Evolutionary conservation across 805 yeast species (phyloP).

Genomic region (Yarrowia sp.): DNA sequence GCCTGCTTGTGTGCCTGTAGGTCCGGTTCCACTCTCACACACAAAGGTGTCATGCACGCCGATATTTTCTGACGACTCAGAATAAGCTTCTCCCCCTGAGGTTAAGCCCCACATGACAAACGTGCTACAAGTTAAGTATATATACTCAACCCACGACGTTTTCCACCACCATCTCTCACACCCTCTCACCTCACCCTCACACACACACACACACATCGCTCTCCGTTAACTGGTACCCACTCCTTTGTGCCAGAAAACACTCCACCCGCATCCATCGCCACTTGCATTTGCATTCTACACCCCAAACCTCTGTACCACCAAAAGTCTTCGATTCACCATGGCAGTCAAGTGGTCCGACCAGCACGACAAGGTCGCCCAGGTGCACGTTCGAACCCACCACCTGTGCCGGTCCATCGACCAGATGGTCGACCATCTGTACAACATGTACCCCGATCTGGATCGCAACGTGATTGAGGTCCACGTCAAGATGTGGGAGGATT

Average conservation of each 20-base stretch:
- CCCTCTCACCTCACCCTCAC: neutral
- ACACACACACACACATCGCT: neutral
- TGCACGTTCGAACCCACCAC: slow-evolving; percentile 30
- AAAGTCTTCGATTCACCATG: neutral
- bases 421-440: slow-evolving; percentile 37
- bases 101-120: slow-evolving; percentile 35
- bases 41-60: slow-evolving; percentile 3
- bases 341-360: slow-evolving; percentile 33
- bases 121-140: neutral
- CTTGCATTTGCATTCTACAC: neutral
- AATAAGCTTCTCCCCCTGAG: slow-evolving; percentile 31
- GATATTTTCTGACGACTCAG: neutral
- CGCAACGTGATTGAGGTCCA: slow-evolving; percentile 32
- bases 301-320: too few species aligned
- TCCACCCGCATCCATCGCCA: neutral
- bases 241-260: slow-evolving; percentile 17
- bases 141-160: neutral
- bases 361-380: slow-evolving; percentile 36
- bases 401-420: slow-evolving; percentile 32
- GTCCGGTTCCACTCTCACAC: slow-evolving; percentile 1
- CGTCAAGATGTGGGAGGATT: slow-evolving; percentile 33
- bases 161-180: neutral
- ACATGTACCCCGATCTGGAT: slow-evolving; percentile 36
- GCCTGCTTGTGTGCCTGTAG: slow-evolving; percentile 19
- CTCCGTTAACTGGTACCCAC: slow-evolving; percentile 8